These are phyloP conservation scores for Teunomyces aglyptinius DNA, from an alignment of 805 yeast genomes.

Conservation along the genomic window DNA sequence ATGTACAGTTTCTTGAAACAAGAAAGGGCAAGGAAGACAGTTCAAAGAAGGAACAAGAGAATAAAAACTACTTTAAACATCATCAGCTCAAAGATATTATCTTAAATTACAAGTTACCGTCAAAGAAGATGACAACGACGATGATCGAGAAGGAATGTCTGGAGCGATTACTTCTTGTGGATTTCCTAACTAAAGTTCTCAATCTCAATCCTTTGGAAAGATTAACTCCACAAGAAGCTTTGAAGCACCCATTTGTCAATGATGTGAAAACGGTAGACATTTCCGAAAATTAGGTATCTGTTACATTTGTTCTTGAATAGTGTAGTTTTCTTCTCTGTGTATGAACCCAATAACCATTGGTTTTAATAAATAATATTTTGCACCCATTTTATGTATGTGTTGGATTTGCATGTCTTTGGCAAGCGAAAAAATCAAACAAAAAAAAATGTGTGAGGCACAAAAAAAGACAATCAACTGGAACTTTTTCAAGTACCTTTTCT, in stretches of 20 bases:
- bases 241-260: constrained; percentile 82
- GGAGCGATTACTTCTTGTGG: constrained; percentile 69
- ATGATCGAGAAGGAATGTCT: constrained; percentile 68
- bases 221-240: constrained; percentile 96
- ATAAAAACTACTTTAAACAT: constrained; percentile 75
- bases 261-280: constrained; percentile 16
- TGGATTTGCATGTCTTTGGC: too few species aligned
- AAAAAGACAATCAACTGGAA: not conserved
- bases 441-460: constrained; percentile 1
- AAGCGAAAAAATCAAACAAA: too few species aligned
- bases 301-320: not conserved
- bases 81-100: constrained; percentile 69
- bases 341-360: not conserved
- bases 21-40: constrained; percentile 28
- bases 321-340: not conserved
- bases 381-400: not conserved
- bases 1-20: constrained; percentile 25
- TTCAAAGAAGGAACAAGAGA: constrained; percentile 63
- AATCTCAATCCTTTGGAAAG: constrained; percentile 90
- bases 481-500: not conserved
- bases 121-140: constrained; percentile 50
- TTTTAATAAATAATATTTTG: constrained; percentile 1
- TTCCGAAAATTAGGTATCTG: not conserved
- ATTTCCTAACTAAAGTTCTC: constrained; percentile 74
- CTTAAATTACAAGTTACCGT: constrained; percentile 68